phyloP scores from a whole-genome alignment of 1,284 basidiomycete species.

The Kalmanozyma brasiliensis region DNA sequence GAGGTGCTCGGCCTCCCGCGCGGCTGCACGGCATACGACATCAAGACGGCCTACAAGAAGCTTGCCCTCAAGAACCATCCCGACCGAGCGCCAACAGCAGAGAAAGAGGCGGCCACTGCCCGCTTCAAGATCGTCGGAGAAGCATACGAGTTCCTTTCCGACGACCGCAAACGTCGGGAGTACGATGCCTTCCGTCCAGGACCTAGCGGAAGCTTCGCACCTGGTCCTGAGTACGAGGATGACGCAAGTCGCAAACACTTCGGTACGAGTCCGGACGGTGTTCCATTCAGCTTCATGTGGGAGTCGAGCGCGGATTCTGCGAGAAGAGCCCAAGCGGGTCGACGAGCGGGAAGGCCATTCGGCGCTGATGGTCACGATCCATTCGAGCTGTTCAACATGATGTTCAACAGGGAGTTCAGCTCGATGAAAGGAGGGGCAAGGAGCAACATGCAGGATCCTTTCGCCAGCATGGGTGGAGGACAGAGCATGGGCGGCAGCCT shows the following conservation, averaged over 20 bases:
- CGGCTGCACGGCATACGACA: conserved; percentile 46
- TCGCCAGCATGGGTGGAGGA: conserved; percentile 14
- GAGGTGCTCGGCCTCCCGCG: conserved; percentile 52
- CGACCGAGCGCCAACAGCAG: conserved; percentile 51
- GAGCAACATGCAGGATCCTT: conserved; percentile 11
- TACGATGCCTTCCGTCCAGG: conserved; percentile 48
- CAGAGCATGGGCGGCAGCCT: conserved; percentile 20
- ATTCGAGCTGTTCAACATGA: conserved; percentile 63
- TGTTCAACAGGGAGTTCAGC: conserved; percentile 53
- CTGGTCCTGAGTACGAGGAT: conserved; percentile 23
- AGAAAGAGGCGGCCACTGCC: conserved; percentile 57
- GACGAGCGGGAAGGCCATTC: conserved; percentile 42
- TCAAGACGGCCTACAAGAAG: conserved; percentile 61
- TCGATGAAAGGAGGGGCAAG: conserved; percentile 16
- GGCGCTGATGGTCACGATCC: conserved; percentile 58
- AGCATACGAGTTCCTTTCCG: conserved; percentile 62
- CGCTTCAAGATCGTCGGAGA: conserved; percentile 60
- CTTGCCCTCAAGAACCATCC: conserved; percentile 61
- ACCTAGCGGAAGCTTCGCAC: background rate
- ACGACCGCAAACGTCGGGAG: conserved; percentile 50
- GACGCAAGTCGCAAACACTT: conserved; percentile 39
- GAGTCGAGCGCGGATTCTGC: conserved; percentile 63
- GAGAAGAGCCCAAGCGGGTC: conserved; percentile 48
- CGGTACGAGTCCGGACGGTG: conserved; percentile 51
- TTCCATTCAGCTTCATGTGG: conserved; percentile 59